Base-by-base conservation (phyloP, 1,139 yeast genomes). In the Protomyces lactucae-debilis region DNA sequence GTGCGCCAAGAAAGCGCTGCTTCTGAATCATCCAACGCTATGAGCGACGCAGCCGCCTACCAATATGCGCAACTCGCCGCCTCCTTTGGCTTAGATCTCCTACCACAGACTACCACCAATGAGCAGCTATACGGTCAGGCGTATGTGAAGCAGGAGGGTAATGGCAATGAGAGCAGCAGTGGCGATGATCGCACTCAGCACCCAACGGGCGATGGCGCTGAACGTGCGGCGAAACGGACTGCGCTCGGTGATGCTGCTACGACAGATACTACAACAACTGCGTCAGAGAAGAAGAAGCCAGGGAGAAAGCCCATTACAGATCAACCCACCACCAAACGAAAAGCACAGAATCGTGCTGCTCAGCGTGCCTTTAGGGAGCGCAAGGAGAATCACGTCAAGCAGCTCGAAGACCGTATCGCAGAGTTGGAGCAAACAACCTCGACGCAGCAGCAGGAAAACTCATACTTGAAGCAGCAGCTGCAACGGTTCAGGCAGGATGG, bases 301-400 rank as follows among this genome's bases (percentile, higher is more conserved):
- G 88, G 88, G 3, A 81, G 97, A 68, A 90, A 88, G 77, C 91
- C 88, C 0, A 78, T 86, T 65, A 87, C 85, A 18, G 82, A 87
- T 2, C 96, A 64, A 36, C 64, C 66, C 14, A 52, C 59, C 4
- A 53, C 61, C 25, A 88, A 88, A 72, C 78, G 97, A 66, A 90
- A 91, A 75, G 96, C 96, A 0, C 97, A 92, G 76, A 92, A 92
- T 73, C 80, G 98, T 67, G 97, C 96, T 32, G 98, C 98, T 2
- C 98, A 91, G 76, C 76, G 98, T 65, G 97, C 97, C 0, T 92
- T 91, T 76, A 76, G 96, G 68, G 90, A 89, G 74, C 77, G 95
- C 70, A 76, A 95, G 71, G 96, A 95, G 21, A 85, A 75, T 52
- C 73, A 82, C 60, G 83, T 84, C 2, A 76, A 78, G 10, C 85